phyloP scores from a whole-genome alignment of 106 monocot species.

The Hemerocallis citrina region DNA sequence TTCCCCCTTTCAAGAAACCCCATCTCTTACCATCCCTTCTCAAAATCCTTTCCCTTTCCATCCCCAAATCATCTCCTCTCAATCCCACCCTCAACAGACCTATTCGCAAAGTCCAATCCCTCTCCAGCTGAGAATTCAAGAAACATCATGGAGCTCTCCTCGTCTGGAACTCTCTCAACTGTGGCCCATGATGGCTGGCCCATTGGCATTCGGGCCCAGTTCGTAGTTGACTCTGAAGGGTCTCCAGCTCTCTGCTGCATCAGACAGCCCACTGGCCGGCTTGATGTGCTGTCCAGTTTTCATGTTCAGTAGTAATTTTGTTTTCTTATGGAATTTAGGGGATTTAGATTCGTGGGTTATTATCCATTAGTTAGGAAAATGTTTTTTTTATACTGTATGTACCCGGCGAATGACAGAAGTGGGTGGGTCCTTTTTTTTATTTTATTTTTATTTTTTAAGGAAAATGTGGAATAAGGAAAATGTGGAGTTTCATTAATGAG shows the following conservation, averaged over 20 bases:
- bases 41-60: background rate
- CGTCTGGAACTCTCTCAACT: conserved; percentile 69
- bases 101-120: no score
- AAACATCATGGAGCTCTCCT: conserved; percentile 77
- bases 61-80: conserved; percentile 23
- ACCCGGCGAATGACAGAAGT: no score
- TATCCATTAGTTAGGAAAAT: no score
- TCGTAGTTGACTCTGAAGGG: conserved; percentile 67
- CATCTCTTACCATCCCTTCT: no score
- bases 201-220: conserved; percentile 70
- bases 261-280: conserved; percentile 12
- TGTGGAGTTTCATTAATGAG: no score
- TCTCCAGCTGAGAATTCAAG: conserved; percentile 81
- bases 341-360: no score
- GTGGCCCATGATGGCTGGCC: conserved; percentile 53
- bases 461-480: no score
- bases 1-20: no score
- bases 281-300: conserved; percentile 58
- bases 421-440: no score
- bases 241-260: conserved; percentile 69
- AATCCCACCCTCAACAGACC: conserved; percentile 12
- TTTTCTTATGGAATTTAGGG: no score
- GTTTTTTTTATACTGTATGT: no score
- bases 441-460: no score
- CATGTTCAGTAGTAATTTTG: conserved; percentile 75